These are phyloP conservation scores for Xanthoparmelia taractica DNA, from an alignment of 495 filamentous ascomycete genomes.

Conservation along the genomic window DNA sequence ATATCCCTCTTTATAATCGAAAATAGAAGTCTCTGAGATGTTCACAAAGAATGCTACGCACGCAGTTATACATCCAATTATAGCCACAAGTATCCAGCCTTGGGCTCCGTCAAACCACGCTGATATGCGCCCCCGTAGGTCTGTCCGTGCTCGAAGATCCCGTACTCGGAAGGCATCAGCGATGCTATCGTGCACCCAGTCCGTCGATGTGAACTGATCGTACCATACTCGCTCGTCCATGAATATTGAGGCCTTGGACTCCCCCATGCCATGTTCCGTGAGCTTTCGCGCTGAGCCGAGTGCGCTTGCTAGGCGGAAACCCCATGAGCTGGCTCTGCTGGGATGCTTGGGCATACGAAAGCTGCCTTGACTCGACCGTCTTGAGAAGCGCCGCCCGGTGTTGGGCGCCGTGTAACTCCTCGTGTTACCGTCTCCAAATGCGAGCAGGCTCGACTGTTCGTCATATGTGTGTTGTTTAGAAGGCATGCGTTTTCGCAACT, in stretches of 20 bases:
- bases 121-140: slow-evolving; percentile 68
- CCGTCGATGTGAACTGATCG: slow-evolving; percentile 96
- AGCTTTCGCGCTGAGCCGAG: slow-evolving; percentile 36
- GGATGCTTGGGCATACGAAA: slow-evolving; percentile 53
- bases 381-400: slow-evolving; percentile 19
- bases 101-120: slow-evolving; percentile 81
- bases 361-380: slow-evolving; percentile 29
- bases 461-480: slow-evolving; percentile 22
- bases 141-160: slow-evolving; percentile 70
- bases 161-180: slow-evolving; percentile 87
- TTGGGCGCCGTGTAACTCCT: slow-evolving; percentile 28
- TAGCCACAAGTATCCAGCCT: slow-evolving; percentile 87
- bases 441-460: slow-evolving; percentile 27
- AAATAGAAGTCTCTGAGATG: slow-evolving; percentile 72
- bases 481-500: slow-evolving; percentile 27
- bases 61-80: slow-evolving; percentile 84
- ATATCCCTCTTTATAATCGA: slow-evolving; percentile 86
- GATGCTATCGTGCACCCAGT: slow-evolving; percentile 98
- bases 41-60: slow-evolving; percentile 83
- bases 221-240: slow-evolving; percentile 93
- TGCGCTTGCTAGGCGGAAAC: slow-evolving; percentile 44
- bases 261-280: slow-evolving; percentile 37
- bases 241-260: slow-evolving; percentile 46
- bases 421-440: slow-evolving; percentile 15
- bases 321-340: slow-evolving; percentile 57